These are phyloP conservation scores for Chytriomyces sp. DNA, from an alignment of 192 early-diverging fungal species.

Conservation along the genomic window DNA sequence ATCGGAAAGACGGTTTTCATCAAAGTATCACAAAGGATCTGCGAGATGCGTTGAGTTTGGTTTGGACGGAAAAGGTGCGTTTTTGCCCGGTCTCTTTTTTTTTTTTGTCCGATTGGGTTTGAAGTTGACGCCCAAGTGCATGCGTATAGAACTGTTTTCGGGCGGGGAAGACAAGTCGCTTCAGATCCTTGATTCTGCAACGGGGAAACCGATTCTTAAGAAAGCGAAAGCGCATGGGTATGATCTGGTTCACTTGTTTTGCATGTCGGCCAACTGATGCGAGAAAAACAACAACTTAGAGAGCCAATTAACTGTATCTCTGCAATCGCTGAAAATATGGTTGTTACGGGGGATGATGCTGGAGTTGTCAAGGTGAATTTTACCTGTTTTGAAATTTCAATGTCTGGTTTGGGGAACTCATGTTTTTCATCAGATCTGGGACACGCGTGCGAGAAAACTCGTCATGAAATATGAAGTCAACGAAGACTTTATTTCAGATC, in stretches of 20 bases:
- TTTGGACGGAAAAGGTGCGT: slow-evolving; percentile 67
- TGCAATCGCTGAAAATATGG: slow-evolving; percentile 70
- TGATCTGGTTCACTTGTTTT: slow-evolving; percentile 20
- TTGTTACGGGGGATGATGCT: slow-evolving; percentile 93
- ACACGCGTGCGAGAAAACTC: slow-evolving; percentile 76
- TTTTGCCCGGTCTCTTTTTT: slow-evolving; percentile 2
- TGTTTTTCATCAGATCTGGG: slow-evolving; percentile 77
- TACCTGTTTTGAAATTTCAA: neutral
- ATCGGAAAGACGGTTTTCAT: slow-evolving; percentile 45
- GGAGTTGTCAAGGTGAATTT: slow-evolving; percentile 76
- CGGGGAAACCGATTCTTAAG: slow-evolving; percentile 71
- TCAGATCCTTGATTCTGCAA: slow-evolving; percentile 75
- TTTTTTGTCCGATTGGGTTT: neutral
- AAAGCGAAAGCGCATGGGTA: slow-evolving; percentile 87
- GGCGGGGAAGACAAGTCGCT: slow-evolving; percentile 88
- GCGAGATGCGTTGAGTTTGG: slow-evolving; percentile 84
- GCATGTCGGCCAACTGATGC: slow-evolving; percentile 4
- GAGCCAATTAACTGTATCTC: slow-evolving; percentile 81
- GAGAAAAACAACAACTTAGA: slow-evolving; percentile 20
- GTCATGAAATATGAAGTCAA: slow-evolving; percentile 83
- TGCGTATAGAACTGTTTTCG: slow-evolving; percentile 66
- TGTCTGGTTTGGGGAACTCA: neutral
- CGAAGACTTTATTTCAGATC: slow-evolving; percentile 90
- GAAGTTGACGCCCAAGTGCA: neutral
- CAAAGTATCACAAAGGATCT: slow-evolving; percentile 79